These are phyloP conservation scores for Pezicula carpinea DNA, from an alignment of 2,329 filamentous ascomycete species.

Conservation along the genomic window DNA sequence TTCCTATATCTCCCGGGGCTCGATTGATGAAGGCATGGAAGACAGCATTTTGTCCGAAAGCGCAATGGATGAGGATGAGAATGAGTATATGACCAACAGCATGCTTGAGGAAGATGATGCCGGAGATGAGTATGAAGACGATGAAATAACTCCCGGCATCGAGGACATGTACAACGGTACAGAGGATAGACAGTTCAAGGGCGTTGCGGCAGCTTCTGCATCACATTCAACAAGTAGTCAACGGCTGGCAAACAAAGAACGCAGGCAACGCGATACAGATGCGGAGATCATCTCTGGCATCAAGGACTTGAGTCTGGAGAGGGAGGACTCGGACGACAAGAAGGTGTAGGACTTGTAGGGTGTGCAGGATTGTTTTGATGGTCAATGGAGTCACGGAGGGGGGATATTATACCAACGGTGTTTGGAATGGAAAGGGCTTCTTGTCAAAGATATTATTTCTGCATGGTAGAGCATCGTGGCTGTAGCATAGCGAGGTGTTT, in stretches of 20 bases:
- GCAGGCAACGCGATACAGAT: constrained; percentile 39
- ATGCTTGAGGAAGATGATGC: constrained; percentile 29
- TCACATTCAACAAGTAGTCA: background rate
- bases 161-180: constrained; percentile 10
- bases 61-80: constrained; percentile 14
- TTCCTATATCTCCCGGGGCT: constrained; percentile 51
- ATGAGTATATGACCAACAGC: constrained; percentile 19
- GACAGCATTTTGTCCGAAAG: constrained; percentile 22
- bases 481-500: background rate
- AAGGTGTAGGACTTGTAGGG: constrained; percentile 11
- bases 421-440: background rate
- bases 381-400: background rate
- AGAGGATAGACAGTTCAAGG: constrained; percentile 7
- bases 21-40: constrained; percentile 36
- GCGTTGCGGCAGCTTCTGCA: constrained; percentile 10
- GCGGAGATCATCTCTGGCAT: constrained; percentile 58
- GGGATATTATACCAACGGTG: background rate
- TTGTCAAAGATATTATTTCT: background rate
- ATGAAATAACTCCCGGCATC: constrained; percentile 16
- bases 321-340: constrained; percentile 21
- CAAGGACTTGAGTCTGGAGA: constrained; percentile 46
- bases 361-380: background rate
- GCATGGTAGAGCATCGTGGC: background rate
- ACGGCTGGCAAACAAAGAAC: background rate
- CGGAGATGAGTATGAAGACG: constrained; percentile 30